Percentiles rank a stretch among this genome's conserved stretches.
Conservation (phyloP, 2,329 filamentous ascomycete genomes). For the Neofusicoccum sp. region DNA sequence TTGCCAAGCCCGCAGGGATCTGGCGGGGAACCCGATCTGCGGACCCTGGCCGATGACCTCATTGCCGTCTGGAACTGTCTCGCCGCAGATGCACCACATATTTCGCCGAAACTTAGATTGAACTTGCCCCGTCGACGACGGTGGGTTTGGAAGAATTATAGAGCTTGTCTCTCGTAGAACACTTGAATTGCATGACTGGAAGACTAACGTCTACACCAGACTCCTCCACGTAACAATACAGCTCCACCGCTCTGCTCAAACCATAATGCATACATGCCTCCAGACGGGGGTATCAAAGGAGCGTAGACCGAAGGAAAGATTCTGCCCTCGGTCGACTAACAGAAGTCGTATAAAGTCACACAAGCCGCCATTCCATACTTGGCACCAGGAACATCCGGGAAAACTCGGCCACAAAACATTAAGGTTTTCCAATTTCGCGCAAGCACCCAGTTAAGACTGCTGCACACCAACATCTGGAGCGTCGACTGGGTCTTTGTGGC, state of each 20-base stretch:
- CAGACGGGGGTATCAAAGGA: constrained; percentile 14
- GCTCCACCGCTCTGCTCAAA: not conserved
- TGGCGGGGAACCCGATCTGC: not conserved
- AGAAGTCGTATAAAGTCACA: not conserved
- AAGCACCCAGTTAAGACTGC: not conserved
- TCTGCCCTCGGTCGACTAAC: not conserved
- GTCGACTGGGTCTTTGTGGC: not conserved
- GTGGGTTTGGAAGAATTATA: too few species aligned
- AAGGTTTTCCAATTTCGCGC: not conserved
- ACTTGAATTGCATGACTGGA: too few species aligned
- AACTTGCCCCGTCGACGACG: not conserved
- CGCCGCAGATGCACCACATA: not conserved
- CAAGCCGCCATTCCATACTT: not conserved
- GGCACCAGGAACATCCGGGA: not conserved
- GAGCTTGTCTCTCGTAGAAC: too few species aligned
- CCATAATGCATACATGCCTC: not conserved
- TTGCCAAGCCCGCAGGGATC: constrained; percentile 18
- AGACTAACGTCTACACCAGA: not conserved
- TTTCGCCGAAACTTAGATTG: not conserved
- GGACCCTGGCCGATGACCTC: constrained; percentile 18
- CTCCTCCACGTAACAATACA: not conserved
- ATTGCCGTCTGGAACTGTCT: not conserved
- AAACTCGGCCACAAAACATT: not conserved
- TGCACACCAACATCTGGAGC: not conserved
- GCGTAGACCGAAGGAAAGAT: not conserved